Evolutionary conservation across 139 green algal genomes (phyloP).

Genomic region (Micromonas commoda): DNA sequence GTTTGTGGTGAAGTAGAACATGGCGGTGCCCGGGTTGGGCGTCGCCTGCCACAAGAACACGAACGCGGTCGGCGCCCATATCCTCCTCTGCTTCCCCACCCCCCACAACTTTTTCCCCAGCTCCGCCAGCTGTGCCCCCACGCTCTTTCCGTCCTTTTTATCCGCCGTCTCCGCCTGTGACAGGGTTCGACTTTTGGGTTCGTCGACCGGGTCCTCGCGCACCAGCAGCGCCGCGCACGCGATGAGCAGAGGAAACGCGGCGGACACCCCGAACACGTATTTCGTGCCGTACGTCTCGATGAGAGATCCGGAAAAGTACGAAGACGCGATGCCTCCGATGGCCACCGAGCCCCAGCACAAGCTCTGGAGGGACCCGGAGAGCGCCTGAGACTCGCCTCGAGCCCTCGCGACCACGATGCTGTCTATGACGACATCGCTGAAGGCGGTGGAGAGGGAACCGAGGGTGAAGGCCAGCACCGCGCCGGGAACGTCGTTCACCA

Average conservation of each 20-base stretch:
- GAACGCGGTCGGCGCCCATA: constrained; percentile 65
- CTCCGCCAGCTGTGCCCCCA: constrained; percentile 28
- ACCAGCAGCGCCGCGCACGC: constrained; percentile 49
- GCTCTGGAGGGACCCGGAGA: constrained; percentile 76
- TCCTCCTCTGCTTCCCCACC: constrained; percentile 47
- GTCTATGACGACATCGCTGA: constrained; percentile 93
- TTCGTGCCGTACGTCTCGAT: constrained; percentile 53
- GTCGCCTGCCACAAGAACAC: constrained; percentile 75
- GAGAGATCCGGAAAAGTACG: constrained; percentile 81
- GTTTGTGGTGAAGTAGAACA: constrained; percentile 80
- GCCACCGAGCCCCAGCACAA: constrained; percentile 83
- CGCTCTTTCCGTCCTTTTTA: not conserved
- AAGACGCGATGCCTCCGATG: constrained; percentile 66
- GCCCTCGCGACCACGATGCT: constrained; percentile 85
- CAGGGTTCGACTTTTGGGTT: too few relatives aligned
- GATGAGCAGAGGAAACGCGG: constrained; percentile 62
- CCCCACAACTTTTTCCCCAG: constrained; percentile 39
- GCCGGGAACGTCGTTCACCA: constrained; percentile 42
- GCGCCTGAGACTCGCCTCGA: constrained; percentile 47
- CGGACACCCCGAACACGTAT: constrained; percentile 64
- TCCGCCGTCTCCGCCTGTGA: not conserved
- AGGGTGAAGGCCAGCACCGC: constrained; percentile 52
- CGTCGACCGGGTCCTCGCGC: constrained; percentile 40
- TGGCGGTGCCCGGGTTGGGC: constrained; percentile 57
- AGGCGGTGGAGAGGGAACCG: constrained; percentile 65